A percentile compares a stretch with the other conserved stretches of the same genome.
phyloP scores from a whole-genome alignment of 352 stramenopile species.

The Pythium scleroteichum region DNA sequence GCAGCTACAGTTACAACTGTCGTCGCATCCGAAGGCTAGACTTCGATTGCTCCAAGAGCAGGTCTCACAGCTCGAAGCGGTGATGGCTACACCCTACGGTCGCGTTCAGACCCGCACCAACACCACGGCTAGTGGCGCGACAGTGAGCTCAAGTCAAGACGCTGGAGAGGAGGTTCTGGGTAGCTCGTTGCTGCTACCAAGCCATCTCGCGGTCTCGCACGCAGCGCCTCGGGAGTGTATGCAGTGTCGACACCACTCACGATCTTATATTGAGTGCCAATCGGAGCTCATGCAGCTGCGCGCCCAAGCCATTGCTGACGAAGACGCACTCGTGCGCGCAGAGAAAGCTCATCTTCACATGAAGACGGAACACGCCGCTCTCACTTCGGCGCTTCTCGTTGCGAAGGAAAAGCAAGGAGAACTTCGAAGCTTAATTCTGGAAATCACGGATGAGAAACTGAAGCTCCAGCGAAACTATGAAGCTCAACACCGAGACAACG shows the following conservation, averaged over 20 bases:
- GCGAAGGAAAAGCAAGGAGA: conserved; percentile 62
- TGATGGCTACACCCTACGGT: conserved; percentile 4
- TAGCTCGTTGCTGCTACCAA: conserved; percentile 20
- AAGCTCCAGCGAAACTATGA: conserved; percentile 44
- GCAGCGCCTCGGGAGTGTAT: conserved; percentile 27
- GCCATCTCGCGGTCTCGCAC: conserved; percentile 8
- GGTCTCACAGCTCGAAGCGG: conserved; percentile 46
- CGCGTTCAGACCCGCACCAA: conserved; percentile 14
- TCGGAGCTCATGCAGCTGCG: conserved; percentile 53
- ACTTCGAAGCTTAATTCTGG: conserved; percentile 41
- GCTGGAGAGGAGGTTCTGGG: conserved; percentile 31
- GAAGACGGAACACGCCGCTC: conserved; percentile 45
- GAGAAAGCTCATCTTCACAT: conserved; percentile 45
- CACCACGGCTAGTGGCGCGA: conserved; percentile 30
- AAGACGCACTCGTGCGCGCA: conserved; percentile 45
- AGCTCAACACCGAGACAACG: conserved; percentile 34
- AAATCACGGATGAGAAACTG: conserved; percentile 59
- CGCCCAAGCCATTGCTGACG: conserved; percentile 36
- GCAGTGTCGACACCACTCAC: conserved; percentile 40
- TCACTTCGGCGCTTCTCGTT: conserved; percentile 43
- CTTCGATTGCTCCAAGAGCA: conserved; percentile 58
- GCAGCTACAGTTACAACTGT: conserved; percentile 52
- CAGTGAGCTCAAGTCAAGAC: conserved; percentile 43
- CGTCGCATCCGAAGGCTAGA: conserved; percentile 54
- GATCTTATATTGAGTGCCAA: conserved; percentile 40